Conservation (phyloP, 441 rosid species). For the Pelargonium cotyledonis region DNA sequence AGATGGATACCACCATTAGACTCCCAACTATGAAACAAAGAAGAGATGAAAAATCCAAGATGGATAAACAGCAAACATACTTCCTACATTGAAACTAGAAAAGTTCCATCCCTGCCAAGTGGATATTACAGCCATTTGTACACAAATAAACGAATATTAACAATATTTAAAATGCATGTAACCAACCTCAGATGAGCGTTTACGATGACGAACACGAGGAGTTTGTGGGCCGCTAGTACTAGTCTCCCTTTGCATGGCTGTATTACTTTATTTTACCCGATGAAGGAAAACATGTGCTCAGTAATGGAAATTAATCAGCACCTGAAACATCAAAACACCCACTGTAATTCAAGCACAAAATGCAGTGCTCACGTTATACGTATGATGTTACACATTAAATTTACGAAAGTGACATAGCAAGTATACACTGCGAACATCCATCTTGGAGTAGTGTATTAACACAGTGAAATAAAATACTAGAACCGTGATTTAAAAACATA, state of each 20-base stretch:
- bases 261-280: slow-evolving; percentile 11
- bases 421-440: neutral
- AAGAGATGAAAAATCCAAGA: neutral
- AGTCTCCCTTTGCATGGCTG: slow-evolving; percentile 56
- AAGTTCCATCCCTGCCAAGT: neutral
- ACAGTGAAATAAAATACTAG: neutral
- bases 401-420: neutral
- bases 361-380: no score
- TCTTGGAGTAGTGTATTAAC: neutral
- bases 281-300: neutral
- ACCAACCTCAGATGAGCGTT: slow-evolving; percentile 60
- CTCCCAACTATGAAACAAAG: neutral
- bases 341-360: neutral
- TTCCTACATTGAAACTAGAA: neutral
- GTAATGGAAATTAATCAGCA: slow-evolving; percentile 4
- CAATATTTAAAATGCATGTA: slow-evolving; percentile 1
- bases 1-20: neutral
- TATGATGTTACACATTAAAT: no score
- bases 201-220: slow-evolving; percentile 56
- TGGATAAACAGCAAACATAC: neutral
- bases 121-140: neutral
- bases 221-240: slow-evolving; percentile 32
- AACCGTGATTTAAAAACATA: neutral
- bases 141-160: neutral
- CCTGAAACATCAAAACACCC: slow-evolving; percentile 15